Conservation (phyloP, 2,329 filamentous ascomycete species). For the Elsinoe ampelina region DNA sequence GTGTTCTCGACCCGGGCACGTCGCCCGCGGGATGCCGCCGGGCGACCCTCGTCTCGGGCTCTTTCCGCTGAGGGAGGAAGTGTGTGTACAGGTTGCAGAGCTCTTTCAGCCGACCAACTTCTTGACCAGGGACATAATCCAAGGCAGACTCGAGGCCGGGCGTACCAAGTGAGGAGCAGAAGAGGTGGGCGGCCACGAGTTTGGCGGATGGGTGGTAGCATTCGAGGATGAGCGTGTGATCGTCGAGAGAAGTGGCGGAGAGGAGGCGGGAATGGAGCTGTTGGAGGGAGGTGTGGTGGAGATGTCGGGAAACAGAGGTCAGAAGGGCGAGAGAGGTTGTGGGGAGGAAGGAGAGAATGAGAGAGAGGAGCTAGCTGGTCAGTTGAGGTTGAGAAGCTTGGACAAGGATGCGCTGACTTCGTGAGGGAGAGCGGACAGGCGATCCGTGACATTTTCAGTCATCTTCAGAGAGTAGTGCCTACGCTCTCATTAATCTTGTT, state of each 20-base stretch:
- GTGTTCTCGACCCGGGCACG: slow-evolving; percentile 37
- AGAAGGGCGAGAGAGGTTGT: slow-evolving; percentile 43
- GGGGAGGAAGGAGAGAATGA: slow-evolving; percentile 33
- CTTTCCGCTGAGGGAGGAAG: slow-evolving; percentile 55
- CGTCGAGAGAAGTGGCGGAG: slow-evolving; percentile 46
- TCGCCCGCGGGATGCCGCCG: slow-evolving; percentile 39
- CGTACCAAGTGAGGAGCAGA: slow-evolving; percentile 59
- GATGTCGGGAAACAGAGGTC: slow-evolving; percentile 50
- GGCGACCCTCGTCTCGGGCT: slow-evolving; percentile 39
- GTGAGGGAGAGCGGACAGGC: slow-evolving; percentile 13
- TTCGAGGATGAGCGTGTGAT: slow-evolving; percentile 64
- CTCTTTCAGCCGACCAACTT: slow-evolving; percentile 38
- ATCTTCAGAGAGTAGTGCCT: background rate
- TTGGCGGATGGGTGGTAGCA: slow-evolving; percentile 66
- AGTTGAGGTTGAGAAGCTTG: background rate
- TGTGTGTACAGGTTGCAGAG: slow-evolving; percentile 56
- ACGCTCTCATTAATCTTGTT: background rate
- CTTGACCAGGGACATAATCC: slow-evolving; percentile 27
- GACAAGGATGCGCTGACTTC: slow-evolving; percentile 1
- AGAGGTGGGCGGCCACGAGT: slow-evolving; percentile 58
- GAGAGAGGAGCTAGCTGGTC: slow-evolving; percentile 32
- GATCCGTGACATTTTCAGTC: background rate
- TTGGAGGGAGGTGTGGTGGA: slow-evolving; percentile 53
- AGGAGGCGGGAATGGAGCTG: slow-evolving; percentile 57
- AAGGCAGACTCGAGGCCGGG: slow-evolving; percentile 43